Base-by-base conservation (phyloP, 2,329 filamentous ascomycete species). In the Hypoxylon sp. region DNA sequence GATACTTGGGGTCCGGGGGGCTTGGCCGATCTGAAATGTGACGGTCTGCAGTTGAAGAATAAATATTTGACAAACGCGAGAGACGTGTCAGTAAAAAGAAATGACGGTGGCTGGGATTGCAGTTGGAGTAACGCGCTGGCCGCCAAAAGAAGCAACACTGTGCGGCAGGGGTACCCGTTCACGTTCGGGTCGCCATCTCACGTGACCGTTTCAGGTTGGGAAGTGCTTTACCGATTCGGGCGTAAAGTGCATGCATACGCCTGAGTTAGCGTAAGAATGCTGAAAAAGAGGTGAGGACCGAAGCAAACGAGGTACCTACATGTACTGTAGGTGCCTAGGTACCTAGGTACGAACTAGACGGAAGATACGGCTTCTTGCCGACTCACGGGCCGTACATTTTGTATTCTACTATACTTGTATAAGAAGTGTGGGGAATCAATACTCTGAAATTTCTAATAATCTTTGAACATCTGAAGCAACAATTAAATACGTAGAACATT, bases 111-210 rank as follows among this genome's bases (percentile, higher is more conserved):
- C 55, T 23, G 40, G 66, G 20, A n/a, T 42, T 23, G 21, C 18
- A 20, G 20, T 42, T 23, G 21, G 37, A 20, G 37, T 3, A 69
- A 72, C 62, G 62, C 64, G 62, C 49, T 51, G 41, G 40, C 33
- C 48, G 58, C 17, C 17, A 41, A 54, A 55, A 55, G 26, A 2
- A 17, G 35, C 42, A 31, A 51, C 65, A 66, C 64, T 69, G 64
- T 67, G 66, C 62, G 47, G 56, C 43, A 38, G 21, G 31, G 53
- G 55, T 3, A 20, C 9, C 17, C 42, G 21, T 55, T 68, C 69
- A 67, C 69, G 69, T 64, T 42, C 52, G 13, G 43, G 48, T 64
- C 69, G 67, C 69, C 64, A 50, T 59, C 33, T 70, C 69, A 71
- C 68, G 69, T 71, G 69, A 70, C 45, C n/a, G 59, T 59, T 63